phyloP scores from a whole-genome alignment of 2,329 filamentous ascomycete genomes.

The Zasmidium cellare region DNA sequence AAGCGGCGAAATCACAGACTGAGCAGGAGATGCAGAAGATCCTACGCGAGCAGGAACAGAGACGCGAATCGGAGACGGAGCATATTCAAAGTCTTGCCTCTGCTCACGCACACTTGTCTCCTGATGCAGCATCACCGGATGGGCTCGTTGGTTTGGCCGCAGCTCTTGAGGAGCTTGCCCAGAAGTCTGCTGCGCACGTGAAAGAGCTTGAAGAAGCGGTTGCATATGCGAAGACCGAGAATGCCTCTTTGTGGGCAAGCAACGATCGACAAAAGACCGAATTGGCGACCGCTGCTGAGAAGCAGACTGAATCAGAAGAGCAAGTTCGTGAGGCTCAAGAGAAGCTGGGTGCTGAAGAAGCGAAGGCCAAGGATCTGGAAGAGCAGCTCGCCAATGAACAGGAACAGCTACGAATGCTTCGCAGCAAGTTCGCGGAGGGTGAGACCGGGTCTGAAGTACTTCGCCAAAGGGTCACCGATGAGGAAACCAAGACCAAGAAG shows the following conservation, averaged over 20 bases:
- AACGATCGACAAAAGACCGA: constrained; percentile 42
- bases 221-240: constrained; percentile 48
- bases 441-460: constrained; percentile 81
- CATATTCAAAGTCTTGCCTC: constrained; percentile 32
- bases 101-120: constrained; percentile 42
- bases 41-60: constrained; percentile 57
- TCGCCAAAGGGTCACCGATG: constrained; percentile 71
- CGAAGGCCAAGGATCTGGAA: constrained; percentile 47
- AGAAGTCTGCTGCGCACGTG: constrained; percentile 43
- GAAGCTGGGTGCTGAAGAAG: constrained; percentile 49
- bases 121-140: constrained; percentile 35
- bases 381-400: constrained; percentile 65
- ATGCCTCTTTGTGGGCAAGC: constrained; percentile 41
- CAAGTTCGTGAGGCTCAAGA: constrained; percentile 40
- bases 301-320: constrained; percentile 39
- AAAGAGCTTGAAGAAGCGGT: constrained; percentile 49
- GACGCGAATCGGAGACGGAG: constrained; percentile 47
- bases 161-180: constrained; percentile 47
- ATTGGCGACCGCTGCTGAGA: constrained; percentile 27
- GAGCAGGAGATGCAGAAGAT: constrained; percentile 49
- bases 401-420: constrained; percentile 66
- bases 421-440: constrained; percentile 73
- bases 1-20: constrained; percentile 29
- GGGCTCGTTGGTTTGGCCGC: constrained; percentile 40
- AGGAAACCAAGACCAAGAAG: constrained; percentile 68